phyloP scores from a whole-genome alignment of 164 flowering plant genomes.

The Tetracentron sinense region DNA sequence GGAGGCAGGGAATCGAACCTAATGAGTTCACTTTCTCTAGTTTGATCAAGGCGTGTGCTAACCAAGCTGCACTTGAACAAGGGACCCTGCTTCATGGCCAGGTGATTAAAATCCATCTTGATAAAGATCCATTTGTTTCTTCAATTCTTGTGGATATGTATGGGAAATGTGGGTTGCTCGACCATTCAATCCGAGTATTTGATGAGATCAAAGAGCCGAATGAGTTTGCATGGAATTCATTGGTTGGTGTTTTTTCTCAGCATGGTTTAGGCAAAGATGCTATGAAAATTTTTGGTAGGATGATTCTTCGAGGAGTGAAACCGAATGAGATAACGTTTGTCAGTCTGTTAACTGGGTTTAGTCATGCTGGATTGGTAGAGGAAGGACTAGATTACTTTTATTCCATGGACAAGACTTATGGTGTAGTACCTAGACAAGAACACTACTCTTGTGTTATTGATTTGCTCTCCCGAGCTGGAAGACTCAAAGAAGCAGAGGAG shows the following conservation, averaged over 20 bases:
- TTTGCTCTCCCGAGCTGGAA: constrained; percentile 50
- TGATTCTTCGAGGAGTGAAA: constrained; percentile 31
- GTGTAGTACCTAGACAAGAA: constrained; percentile 38
- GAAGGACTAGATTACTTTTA: constrained; percentile 45
- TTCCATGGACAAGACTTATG: constrained; percentile 35
- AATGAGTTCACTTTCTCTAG: constrained; percentile 55
- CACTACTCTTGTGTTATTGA: constrained; percentile 58
- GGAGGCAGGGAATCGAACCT: constrained; percentile 36
- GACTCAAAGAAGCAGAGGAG: constrained; percentile 44
- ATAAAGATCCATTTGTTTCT: constrained; percentile 36
- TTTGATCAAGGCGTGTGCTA: constrained; percentile 56
- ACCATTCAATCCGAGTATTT: constrained; percentile 34
- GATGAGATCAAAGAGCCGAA: constrained; percentile 29
- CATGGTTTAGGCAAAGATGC: constrained; percentile 50
- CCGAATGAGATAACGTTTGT: constrained; percentile 49
- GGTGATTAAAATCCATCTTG: constrained; percentile 30
- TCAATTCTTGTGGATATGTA: constrained; percentile 54
- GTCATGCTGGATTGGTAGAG: constrained; percentile 57
- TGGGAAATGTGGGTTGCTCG: constrained; percentile 51
- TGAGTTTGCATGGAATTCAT: constrained; percentile 49
- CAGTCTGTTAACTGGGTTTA: constrained; percentile 45
- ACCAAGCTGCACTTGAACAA: constrained; percentile 41
- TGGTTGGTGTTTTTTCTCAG: constrained; percentile 43
- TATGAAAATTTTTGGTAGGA: constrained; percentile 27
- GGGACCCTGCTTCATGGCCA: constrained; percentile 51